Evolutionary conservation across 495 filamentous ascomycete genomes (phyloP), one percentile per base, ranked within the genome.

Genomic region (Rusavskia elegans): DNA sequence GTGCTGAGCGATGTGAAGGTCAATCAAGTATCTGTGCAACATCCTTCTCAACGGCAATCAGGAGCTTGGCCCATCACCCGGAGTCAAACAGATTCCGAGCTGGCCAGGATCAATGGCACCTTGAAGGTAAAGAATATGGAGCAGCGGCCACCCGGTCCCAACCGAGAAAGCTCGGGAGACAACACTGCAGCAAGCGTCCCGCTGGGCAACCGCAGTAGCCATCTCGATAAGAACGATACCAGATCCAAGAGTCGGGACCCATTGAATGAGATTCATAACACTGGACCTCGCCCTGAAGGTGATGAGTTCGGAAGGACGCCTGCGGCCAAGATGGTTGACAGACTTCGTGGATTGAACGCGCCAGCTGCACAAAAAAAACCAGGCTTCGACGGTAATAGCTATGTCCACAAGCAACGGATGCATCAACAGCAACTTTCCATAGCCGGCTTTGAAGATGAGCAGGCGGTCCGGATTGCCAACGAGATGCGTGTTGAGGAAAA

Each of bases 331-430:
- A 35, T 35, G 32, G 13, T 35, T 42, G 39, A 17, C n/a, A 42
- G n/a, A 19, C n/a, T 19, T 42, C 20, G n/a, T 21, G 20, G n/a
- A 21, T 42, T 14, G 39, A 19, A 42, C 39, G 39, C 44, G 23
- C 23, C 14, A 16, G 23, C 44, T 29, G 32, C 53, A 36, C 49
- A 41, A n/a, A 44, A 21, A 30, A 44, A 49, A 39, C 35, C 56
- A 30, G 49, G 50, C 4, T 32, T 44, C 36, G 59, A 62, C 35
- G 59, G 59, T 20, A 58, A 53, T 39, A 62, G 59, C 59, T 62
- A 62, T 39, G 59, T 62, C 10, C 59, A 62, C 50, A 59, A 59
- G 44, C 59, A 62, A 37, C 59, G 59, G 17, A 62, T 62, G 59
- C 57, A 62, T 25, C 57, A 62, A 36, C 59, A 62, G 48, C 59